Percentiles rank a stretch among this genome's conserved stretches.
These are phyloP conservation scores for Chlamydomonas reinhardtii DNA, from an alignment of 163 green algal species.

Conservation along the genomic window DNA sequence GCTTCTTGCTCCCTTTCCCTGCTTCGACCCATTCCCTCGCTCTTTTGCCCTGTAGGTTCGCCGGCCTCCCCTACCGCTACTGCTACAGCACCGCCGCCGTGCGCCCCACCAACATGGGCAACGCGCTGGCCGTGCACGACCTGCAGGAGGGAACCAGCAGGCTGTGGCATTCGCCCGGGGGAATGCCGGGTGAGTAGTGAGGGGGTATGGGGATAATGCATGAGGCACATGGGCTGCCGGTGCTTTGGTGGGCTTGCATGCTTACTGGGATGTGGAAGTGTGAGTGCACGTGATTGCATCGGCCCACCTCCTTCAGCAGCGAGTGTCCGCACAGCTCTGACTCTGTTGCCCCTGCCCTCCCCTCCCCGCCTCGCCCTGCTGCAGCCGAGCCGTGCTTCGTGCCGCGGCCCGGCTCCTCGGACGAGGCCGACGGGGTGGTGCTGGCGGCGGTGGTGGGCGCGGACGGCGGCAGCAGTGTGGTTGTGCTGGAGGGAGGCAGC, in stretches of 20 bases:
- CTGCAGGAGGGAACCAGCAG: constrained; percentile 50
- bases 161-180: constrained; percentile 78
- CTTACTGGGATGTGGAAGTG: too few relatives aligned
- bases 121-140: constrained; percentile 82
- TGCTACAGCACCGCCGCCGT: constrained; percentile 70
- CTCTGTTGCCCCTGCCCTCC: not conserved
- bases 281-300: too few relatives aligned
- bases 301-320: too few relatives aligned
- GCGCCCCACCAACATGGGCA: constrained; percentile 79
- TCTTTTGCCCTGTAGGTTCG: not conserved
- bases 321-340: too few relatives aligned
- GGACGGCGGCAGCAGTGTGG: constrained; percentile 68
- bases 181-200: constrained; percentile 48
- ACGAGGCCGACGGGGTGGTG: constrained; percentile 84
- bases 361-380: not conserved
- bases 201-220: too few relatives aligned
- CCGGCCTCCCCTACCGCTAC: constrained; percentile 63
- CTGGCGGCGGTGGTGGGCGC: constrained; percentile 62
- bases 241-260: too few relatives aligned
- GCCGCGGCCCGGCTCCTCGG: constrained; percentile 49
- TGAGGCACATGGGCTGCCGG: too few relatives aligned
- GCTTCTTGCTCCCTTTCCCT: not conserved
- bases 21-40: not conserved
- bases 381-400: constrained; percentile 81
- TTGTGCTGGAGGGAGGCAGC: constrained; percentile 75